Evolutionary conservation across 2,329 filamentous ascomycete genomes (phyloP).

Genomic region (Aspergillus proliferans): DNA sequence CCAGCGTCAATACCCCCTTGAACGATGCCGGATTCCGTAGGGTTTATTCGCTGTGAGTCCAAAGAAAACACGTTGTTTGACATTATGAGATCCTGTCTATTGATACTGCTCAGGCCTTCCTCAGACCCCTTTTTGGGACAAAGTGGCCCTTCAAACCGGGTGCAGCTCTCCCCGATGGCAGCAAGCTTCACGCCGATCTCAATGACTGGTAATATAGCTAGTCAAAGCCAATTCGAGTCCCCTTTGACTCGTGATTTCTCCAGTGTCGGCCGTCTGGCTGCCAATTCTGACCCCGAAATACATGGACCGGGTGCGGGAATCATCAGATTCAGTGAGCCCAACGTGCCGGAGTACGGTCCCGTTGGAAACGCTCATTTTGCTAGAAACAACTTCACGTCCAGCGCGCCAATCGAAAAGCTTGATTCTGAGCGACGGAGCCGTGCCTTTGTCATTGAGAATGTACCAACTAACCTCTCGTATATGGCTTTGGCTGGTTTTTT

Average conservation of each 20-base stretch:
- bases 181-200: constrained; percentile 54
- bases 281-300: constrained; percentile 15
- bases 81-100: background rate
- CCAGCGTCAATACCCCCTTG: constrained; percentile 10
- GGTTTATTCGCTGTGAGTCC: constrained; percentile 18
- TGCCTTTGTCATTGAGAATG: constrained; percentile 28
- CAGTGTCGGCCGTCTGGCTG: constrained; percentile 14
- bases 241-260: constrained; percentile 7
- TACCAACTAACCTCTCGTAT: constrained; percentile 25
- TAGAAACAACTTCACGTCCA: constrained; percentile 6
- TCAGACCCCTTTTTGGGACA: constrained; percentile 26
- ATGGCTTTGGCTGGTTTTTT: constrained; percentile 33
- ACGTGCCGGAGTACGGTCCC: constrained; percentile 15
- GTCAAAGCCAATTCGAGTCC: constrained; percentile 5
- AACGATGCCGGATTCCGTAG: constrained; percentile 11
- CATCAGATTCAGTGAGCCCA: constrained; percentile 8
- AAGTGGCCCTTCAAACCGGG: constrained; percentile 10
- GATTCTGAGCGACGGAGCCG: constrained; percentile 23
- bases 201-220: constrained; percentile 8
- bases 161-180: constrained; percentile 57
- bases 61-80: background rate
- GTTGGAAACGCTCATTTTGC: constrained; percentile 16
- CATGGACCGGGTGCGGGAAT: constrained; percentile 5
- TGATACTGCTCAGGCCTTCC: constrained; percentile 11
- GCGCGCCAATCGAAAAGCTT: constrained; percentile 13